phyloP scores from a whole-genome alignment of 2,329 filamentous ascomycete species.

The Zasmidium angulare region DNA sequence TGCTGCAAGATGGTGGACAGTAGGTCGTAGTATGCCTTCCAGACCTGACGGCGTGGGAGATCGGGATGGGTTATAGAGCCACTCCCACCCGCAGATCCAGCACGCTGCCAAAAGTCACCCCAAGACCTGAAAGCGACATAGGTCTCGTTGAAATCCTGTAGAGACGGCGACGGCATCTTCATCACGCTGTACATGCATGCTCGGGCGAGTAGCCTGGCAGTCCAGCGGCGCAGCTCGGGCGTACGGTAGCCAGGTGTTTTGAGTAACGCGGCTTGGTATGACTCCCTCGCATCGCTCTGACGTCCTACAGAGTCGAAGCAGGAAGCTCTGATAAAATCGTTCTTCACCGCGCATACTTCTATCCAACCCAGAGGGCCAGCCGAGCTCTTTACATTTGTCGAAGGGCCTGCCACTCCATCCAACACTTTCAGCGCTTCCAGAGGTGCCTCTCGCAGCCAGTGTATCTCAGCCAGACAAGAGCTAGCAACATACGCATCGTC shows the following conservation, averaged over 20 bases:
- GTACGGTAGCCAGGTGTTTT: slow-evolving; percentile 31
- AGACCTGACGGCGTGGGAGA: slow-evolving; percentile 62
- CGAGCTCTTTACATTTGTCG: slow-evolving; percentile 2
- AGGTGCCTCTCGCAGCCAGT: slow-evolving; percentile 71
- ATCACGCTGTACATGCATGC: slow-evolving; percentile 32
- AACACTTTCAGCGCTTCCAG: slow-evolving; percentile 55
- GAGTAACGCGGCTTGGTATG: slow-evolving; percentile 22
- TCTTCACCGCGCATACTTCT: slow-evolving; percentile 62
- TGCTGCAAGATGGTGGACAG: slow-evolving; percentile 74
- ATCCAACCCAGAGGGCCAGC: slow-evolving; percentile 63
- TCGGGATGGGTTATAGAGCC: slow-evolving; percentile 35
- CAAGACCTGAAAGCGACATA: slow-evolving; percentile 57
- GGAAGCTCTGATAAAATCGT: slow-evolving; percentile 29
- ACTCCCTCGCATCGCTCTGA: slow-evolving; percentile 22
- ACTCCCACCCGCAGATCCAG: slow-evolving; percentile 6
- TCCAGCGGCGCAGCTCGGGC: slow-evolving; percentile 35
- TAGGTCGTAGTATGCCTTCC: slow-evolving; percentile 80
- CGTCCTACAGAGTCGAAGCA: slow-evolving; percentile 29
- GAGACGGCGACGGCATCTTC: slow-evolving; percentile 21
- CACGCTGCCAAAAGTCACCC: slow-evolving; percentile 63
- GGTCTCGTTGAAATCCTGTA: slow-evolving; percentile 23
- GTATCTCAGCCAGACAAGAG: slow-evolving; percentile 80
- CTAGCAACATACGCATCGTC: slow-evolving; percentile 71
- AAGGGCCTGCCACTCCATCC: slow-evolving; percentile 21
- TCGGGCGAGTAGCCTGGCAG: slow-evolving; percentile 31